Evolutionary conservation across 768 basidiomycete species (phyloP), one percentile per base, ranked within the genome.

Genomic region (Symmetrospora coprosmae): DNA sequence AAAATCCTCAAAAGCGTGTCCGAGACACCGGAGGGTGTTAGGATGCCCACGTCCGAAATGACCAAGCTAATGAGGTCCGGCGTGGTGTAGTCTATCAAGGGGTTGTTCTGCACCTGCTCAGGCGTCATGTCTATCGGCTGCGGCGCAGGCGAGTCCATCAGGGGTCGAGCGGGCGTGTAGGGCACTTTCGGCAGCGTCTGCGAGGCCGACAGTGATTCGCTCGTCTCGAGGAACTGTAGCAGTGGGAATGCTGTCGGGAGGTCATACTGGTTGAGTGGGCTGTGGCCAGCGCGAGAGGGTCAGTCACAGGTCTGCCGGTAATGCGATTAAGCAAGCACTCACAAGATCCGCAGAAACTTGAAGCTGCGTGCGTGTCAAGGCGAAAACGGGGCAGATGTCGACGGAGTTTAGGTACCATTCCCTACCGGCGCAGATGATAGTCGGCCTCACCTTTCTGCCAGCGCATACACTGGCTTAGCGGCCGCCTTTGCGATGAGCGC

Each of bases 401-500:
- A 9, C 21, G 31, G 49, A 31, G 21, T 13, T 39, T 13, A 39
- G 38, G 13, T n/a, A n/a, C n/a, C n/a, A n/a, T n/a, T n/a, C n/a
- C n/a, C n/a, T n/a, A n/a, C n/a, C n/a, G n/a, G n/a, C n/a, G n/a
- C n/a, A n/a, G n/a, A n/a, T 25, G 16, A 39, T 53, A 14, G n/a
- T 8, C 5, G 13, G 5, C 34, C 56, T 4, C 28, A 62, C 60
- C 60, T 62, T 31, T 64, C 63, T 3, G 62, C 47, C 7, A 64
- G 30, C 21, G 60, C 91, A 74, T 96, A 97, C 72, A 97, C 90
- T 3, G 94, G 92, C 72, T 92, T 94, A 69, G 87, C 86, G 59
- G 85, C 81, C 37, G 87, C 85, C 72, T 88, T 87, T 52, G 94
- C 92, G 58, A 96, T 87, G 69, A 94, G 85, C 2, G 94, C 92